A percentile compares a stretch with the other conserved stretches of the same genome.
These are phyloP conservation scores for Phanerochaete carnosa DNA, from an alignment of 768 basidiomycete species.

Conservation along the genomic window DNA sequence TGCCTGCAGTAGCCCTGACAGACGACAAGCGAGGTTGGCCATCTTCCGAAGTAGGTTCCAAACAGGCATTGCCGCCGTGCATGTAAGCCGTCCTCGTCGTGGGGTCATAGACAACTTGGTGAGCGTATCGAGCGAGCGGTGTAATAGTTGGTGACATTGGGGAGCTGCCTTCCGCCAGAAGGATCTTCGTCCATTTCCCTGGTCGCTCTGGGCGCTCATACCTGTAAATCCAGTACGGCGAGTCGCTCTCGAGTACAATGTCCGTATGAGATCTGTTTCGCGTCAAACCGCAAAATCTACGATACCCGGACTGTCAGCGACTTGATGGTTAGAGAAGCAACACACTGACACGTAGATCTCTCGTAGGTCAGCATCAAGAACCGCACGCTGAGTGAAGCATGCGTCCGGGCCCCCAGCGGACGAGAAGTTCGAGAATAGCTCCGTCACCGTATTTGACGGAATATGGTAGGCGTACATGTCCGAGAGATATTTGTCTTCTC, in stretches of 20 bases:
- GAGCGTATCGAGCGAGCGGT: conserved; percentile 69
- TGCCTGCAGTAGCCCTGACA: not conserved
- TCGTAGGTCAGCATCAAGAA: conserved; percentile 55
- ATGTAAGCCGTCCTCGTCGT: conserved; percentile 54
- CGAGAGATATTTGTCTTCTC: conserved; percentile 60
- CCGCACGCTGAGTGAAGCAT: conserved; percentile 72
- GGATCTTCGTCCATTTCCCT: conserved; percentile 63
- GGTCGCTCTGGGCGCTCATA: conserved; percentile 49
- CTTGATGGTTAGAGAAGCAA: not conserved
- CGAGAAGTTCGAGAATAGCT: conserved; percentile 63
- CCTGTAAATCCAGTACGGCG: conserved; percentile 67
- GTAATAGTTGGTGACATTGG: not conserved
- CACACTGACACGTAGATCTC: conserved; percentile 71
- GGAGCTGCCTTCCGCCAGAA: conserved; percentile 29
- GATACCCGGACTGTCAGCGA: not conserved
- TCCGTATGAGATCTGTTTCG: conserved; percentile 36
- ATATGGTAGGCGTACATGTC: conserved; percentile 80
- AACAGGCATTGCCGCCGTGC: conserved; percentile 76
- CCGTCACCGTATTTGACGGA: conserved; percentile 49
- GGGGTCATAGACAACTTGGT: conserved; percentile 74
- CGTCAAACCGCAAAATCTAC: conserved; percentile 63
- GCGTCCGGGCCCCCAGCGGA: conserved; percentile 63
- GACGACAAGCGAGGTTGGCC: not conserved
- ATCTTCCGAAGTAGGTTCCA: conserved; percentile 20
- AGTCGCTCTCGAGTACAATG: conserved; percentile 42